These are phyloP conservation scores for Plasmodium ovale DNA, from an alignment of 169 alveolate genomes.

Conservation along the genomic window DNA sequence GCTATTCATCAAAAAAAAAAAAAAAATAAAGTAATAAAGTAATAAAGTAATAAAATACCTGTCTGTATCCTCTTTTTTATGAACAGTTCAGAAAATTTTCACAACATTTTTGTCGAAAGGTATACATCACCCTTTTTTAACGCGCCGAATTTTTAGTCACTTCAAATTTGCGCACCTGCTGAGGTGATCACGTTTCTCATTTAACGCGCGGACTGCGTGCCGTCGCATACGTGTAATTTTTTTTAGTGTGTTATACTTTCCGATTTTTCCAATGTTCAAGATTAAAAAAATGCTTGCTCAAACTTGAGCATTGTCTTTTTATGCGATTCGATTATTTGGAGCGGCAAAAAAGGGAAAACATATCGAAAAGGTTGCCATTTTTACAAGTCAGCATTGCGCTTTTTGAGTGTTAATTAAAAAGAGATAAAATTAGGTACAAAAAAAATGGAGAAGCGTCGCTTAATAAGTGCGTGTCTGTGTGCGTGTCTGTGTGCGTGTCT, in stretches of 20 bases:
- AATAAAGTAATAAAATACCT: neutral
- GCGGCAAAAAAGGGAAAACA: conserved; percentile 6
- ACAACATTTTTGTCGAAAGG: neutral
- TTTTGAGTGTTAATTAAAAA: conserved; percentile 17
- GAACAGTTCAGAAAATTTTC: conserved; percentile 26
- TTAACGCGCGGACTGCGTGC: no score
- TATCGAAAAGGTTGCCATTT: neutral
- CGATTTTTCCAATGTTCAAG: no score
- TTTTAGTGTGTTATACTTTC: no score
- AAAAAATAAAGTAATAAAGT: neutral
- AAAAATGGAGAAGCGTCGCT: neutral
- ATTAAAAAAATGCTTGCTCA: no score
- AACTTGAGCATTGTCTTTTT: no score
- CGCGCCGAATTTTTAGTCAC: no score
- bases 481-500: neutral
- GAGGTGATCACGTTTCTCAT: no score
- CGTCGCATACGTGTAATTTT: no score
- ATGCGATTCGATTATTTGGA: no score
- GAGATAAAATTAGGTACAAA: neutral
- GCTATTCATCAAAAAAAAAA: neutral
- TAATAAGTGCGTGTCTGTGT: neutral
- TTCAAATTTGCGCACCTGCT: no score
- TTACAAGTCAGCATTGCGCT: conserved; percentile 12
- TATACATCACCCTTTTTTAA: conserved; percentile 3
- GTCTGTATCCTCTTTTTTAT: conserved; percentile 32